Evolutionary conservation across 352 stramenopile genomes (phyloP), one percentile per base, ranked within the genome.

Genomic region (Pythium scleroteichum): DNA sequence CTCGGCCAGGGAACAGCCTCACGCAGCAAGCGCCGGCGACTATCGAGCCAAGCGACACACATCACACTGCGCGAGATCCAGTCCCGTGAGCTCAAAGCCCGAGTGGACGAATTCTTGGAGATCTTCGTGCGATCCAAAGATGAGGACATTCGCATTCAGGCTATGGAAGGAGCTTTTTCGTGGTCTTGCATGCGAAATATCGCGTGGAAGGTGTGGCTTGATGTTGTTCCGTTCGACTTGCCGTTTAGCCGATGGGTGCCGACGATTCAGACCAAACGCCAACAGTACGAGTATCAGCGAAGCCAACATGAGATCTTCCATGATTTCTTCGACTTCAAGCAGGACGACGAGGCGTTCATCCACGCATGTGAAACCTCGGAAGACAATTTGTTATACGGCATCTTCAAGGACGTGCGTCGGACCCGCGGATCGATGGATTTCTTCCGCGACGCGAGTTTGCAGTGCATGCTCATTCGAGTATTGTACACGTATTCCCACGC

Each of bases 161-260:
- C 78, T 2, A 76, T 82, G 33, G 81, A 87, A 49, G 81, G 83
- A 10, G 80, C 73, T 4, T 63, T 92, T 12, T 76, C 79, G 26
- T 90, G 81, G 80, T 90, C 79, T 0, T 90, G 83, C 51, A 78
- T 92, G 70, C 76, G 83, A 8, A 88, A 75, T 51, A 33, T 92
- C 7, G 68, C 72, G 23, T 92, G 83, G 83, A 88, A 87, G 49
- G 47, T 90, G 22, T 92, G 83, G 83, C 68, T 92, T 3, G 71
- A 82, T 1, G 79, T 76, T 22, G 53, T 92, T 6, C 80, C 83
- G 1, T 22, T 35, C 3, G 69, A 83, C 29, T 33, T 78, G 2
- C 70, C 79, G 12, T 86, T 92, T 35, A 51, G 46, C 0, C 55
- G 79, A 42, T 92, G 83, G 83, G 20, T 71, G 3, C 32, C 52